A percentile compares a stretch with the other conserved stretches of the same genome.
Conservation (phyloP, 2,329 filamentous ascomycete genomes). For the Claviceps monticola region DNA sequence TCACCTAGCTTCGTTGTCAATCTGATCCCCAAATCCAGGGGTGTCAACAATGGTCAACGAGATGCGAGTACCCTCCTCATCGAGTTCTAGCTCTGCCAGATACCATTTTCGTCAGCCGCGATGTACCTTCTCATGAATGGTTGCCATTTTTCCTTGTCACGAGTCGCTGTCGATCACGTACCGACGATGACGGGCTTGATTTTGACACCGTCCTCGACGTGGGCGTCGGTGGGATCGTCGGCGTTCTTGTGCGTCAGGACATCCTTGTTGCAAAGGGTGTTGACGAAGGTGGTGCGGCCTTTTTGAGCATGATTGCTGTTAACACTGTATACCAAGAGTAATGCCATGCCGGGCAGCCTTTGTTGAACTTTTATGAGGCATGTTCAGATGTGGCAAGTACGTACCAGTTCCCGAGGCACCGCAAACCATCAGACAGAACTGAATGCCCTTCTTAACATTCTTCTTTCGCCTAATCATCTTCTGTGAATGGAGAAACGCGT, state of each 20-base stretch:
- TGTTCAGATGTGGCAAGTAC: constrained; percentile 15
- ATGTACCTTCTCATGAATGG: not conserved
- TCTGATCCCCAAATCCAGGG: constrained; percentile 94
- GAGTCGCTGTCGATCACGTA: constrained; percentile 25
- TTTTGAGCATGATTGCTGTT: not conserved
- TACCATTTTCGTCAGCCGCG: not conserved
- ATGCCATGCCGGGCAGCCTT: not conserved
- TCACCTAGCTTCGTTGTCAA: constrained; percentile 96
- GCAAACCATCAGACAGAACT: constrained; percentile 99
- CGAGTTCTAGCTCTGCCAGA: constrained; percentile 69
- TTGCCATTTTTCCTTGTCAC: not conserved
- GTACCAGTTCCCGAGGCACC: constrained; percentile 96
- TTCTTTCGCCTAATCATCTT: constrained; percentile 99
- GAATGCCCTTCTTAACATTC: constrained; percentile 99
- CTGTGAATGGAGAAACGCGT: constrained; percentile 26
- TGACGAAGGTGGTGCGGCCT: constrained; percentile 98
- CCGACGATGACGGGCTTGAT: constrained; percentile 98
- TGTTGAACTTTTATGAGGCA: not conserved
- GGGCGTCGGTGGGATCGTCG: constrained; percentile 77
- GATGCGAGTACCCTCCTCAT: constrained; percentile 96
- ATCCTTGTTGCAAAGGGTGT: constrained; percentile 92
- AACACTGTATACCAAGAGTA: not conserved
- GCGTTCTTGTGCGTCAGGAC: constrained; percentile 86
- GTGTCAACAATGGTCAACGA: constrained; percentile 98
- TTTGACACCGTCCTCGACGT: constrained; percentile 91